Base-by-base conservation (phyloP, 1,284 basidiomycete genomes). In the Lentinula novae-zelandiae region DNA sequence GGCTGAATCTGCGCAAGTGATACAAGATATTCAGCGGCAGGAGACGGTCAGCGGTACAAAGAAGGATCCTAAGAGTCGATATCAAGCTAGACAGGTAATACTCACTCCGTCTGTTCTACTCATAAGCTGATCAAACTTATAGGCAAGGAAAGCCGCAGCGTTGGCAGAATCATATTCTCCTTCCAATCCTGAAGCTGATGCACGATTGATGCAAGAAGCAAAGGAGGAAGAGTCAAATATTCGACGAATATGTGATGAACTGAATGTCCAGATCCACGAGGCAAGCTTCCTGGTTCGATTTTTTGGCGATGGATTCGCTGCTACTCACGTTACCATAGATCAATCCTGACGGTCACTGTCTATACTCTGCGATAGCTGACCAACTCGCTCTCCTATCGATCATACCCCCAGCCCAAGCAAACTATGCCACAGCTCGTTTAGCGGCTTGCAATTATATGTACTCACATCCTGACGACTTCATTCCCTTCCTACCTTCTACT, bases 341-440 rank as follows among this genome's bases (percentile, higher is more conserved):
- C 68, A 89, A 87, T 64, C 93, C 96, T 8, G 96, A 98, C 69
- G 96, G 96, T 0, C 96, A 98, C 69, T 98, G 95, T 76, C 85
- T 98, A 44, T 98, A 92, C 76, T 90, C 94, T 49, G 93, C 96
- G 4, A 80, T 98, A 10, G 95, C 93, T 17, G 95, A 98, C 72
- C 96, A 96, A 70, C 85, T 95, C 58, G 80, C 76, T 52, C 73
- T 90, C 20, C 81, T 89, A 20, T 81, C 82, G 54, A 75, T 91
- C 50, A 66, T 90, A 27, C 81, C 87, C 10, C 69, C 79, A 3
- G 69, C 76, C 27, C 74, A 86, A 60, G 85, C 89, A 33, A 83
- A 76, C 61, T 86, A 90, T 68, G 70, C 76, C 17, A 78, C 76
- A 20, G 82, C 87, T 42, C 89, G 97, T 34, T 72, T 72, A 10